Conservation (phyloP, 441 rosid species). For the Kokia cookei region DNA sequence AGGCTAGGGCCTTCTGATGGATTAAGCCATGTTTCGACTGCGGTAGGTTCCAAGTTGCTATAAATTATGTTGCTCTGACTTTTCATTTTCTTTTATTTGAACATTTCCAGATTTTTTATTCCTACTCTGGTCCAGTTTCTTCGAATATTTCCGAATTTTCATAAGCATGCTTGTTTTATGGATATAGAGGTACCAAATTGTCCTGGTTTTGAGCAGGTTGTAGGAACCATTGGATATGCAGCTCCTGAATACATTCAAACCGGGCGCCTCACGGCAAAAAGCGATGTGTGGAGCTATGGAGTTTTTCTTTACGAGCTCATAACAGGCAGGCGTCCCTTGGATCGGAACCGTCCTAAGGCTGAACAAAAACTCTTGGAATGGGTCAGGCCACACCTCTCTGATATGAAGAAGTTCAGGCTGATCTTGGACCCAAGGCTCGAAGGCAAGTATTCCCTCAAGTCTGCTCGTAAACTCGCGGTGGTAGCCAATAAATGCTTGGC, state of each 20-base stretch:
- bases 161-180: neutral
- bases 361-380: slow-evolving; percentile 68
- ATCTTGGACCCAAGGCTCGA: slow-evolving; percentile 55
- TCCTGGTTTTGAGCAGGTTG: slow-evolving; percentile 30
- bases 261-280: slow-evolving; percentile 57
- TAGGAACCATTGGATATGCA: slow-evolving; percentile 57
- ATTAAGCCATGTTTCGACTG: slow-evolving; percentile 63
- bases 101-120: neutral
- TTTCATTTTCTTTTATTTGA: neutral
- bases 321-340: slow-evolving; percentile 58
- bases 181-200: neutral
- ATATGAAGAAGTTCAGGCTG: slow-evolving; percentile 42
- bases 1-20: slow-evolving; percentile 63
- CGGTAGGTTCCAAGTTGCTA: slow-evolving; percentile 34
- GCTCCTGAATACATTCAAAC: slow-evolving; percentile 29
- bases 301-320: slow-evolving; percentile 62
- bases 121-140: neutral
- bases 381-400: slow-evolving; percentile 52
- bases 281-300: slow-evolving; percentile 68
- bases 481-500: slow-evolving; percentile 61
- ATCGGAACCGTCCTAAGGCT: slow-evolving; percentile 48
- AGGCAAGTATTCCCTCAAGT: slow-evolving; percentile 41
- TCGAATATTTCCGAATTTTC: neutral
- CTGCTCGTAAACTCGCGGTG: slow-evolving; percentile 46
- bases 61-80: too few species aligned